phyloP scores from a whole-genome alignment of 2,329 filamentous ascomycete species.

The Cladosporium oxysporum region DNA sequence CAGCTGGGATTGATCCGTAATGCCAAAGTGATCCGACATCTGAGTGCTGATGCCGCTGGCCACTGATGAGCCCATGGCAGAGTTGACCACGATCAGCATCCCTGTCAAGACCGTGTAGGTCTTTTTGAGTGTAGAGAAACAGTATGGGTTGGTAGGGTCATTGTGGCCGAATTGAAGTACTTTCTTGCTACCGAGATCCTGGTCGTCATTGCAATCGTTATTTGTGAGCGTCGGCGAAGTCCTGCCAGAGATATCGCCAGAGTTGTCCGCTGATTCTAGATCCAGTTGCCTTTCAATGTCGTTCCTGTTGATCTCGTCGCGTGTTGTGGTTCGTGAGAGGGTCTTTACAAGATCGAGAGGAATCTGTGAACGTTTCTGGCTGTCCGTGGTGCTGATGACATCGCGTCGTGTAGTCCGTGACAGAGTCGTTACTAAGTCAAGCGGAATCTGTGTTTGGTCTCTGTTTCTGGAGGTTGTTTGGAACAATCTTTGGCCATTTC shows the following conservation, averaged over 20 bases:
- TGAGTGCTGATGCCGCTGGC: slow-evolving; percentile 54
- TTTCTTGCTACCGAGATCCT: background rate
- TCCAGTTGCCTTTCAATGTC: slow-evolving; percentile 13
- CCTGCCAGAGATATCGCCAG: slow-evolving; percentile 8
- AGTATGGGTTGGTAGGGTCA: slow-evolving; percentile 36
- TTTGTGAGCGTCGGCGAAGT: slow-evolving; percentile 4
- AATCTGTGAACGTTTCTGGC: background rate
- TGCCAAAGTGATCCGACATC: slow-evolving; percentile 59
- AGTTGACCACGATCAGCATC: slow-evolving; percentile 65
- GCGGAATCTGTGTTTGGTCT: background rate
- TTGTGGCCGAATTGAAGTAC: slow-evolving; percentile 40
- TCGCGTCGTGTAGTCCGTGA: slow-evolving; percentile 7
- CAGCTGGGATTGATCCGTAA: slow-evolving; percentile 48
- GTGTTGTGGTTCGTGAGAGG: background rate
- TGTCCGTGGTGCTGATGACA: background rate
- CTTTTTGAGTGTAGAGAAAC: slow-evolving; percentile 50
- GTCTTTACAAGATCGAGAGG: slow-evolving; percentile 11
- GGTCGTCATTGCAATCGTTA: background rate
- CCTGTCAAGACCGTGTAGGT: slow-evolving; percentile 55
- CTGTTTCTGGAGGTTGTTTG: background rate
- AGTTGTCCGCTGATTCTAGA: slow-evolving; percentile 6
- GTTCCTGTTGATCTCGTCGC: slow-evolving; percentile 9
- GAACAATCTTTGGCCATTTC: background rate
- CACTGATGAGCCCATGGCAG: slow-evolving; percentile 65
- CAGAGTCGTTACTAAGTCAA: background rate